Evolutionary conservation across 768 basidiomycete species (phyloP).

Genomic region (Chalciporus pseudorubinellus): DNA sequence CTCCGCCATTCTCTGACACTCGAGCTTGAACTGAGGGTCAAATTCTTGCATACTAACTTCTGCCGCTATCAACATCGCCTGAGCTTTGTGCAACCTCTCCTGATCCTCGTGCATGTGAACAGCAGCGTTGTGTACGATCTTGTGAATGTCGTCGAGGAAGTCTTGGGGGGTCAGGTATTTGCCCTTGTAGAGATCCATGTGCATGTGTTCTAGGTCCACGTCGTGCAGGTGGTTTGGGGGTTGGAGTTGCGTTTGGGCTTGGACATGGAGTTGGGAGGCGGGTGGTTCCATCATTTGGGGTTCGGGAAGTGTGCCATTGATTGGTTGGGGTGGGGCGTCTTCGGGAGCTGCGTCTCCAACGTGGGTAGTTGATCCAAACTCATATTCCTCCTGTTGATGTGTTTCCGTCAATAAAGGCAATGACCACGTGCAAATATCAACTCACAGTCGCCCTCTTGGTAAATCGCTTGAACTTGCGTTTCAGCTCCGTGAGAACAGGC

Average conservation of each 20-base stretch:
- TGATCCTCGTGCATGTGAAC: constrained; percentile 57
- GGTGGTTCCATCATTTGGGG: constrained; percentile 19
- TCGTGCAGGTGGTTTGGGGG: constrained; percentile 56
- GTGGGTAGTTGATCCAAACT: constrained; percentile 42
- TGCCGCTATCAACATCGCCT: constrained; percentile 84
- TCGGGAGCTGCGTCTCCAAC: constrained; percentile 30
- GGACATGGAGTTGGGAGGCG: constrained; percentile 35
- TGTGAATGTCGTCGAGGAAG: constrained; percentile 80
- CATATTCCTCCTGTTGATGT: constrained; percentile 69
- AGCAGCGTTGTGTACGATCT: constrained; percentile 75
- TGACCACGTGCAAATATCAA: constrained; percentile 6
- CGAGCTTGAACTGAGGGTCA: constrained; percentile 70
- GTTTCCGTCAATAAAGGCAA: constrained; percentile 11
- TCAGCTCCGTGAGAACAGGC: constrained; percentile 83
- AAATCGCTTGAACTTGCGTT: constrained; percentile 90
- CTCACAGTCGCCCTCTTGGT: constrained; percentile 75
- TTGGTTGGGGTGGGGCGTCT: constrained; percentile 33
- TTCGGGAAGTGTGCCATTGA: constrained; percentile 37
- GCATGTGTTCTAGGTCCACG: constrained; percentile 92
- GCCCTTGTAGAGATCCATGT: constrained; percentile 76
- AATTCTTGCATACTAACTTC: constrained; percentile 86
- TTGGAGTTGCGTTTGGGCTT: constrained; percentile 35
- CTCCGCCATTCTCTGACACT: constrained; percentile 86
- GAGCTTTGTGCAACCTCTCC: constrained; percentile 78
- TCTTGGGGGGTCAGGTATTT: constrained; percentile 85